A percentile compares a stretch with the other conserved stretches of the same genome.
Conservation (phyloP, 2,329 filamentous ascomycete species). For the Paraphoma chrysanthemicola region DNA sequence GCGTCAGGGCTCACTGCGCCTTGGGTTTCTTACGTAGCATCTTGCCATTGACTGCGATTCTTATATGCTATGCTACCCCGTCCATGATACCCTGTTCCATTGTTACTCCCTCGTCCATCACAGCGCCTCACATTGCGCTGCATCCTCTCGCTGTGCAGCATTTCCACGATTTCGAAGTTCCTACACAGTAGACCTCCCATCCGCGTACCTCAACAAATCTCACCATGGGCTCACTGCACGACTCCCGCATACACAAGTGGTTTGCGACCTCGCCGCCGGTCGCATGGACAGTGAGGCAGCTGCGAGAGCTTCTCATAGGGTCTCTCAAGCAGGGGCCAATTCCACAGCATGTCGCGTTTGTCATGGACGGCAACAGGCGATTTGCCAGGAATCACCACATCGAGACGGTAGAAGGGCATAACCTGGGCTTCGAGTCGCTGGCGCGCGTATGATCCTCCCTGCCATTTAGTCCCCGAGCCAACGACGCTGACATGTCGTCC, state of each 20-base stretch:
- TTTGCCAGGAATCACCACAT: slow-evolving; percentile 91
- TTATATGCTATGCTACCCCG: slow-evolving; percentile 37
- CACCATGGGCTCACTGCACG: slow-evolving; percentile 60
- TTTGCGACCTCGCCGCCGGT: slow-evolving; percentile 86
- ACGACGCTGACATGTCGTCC: background rate
- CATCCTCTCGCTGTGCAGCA: slow-evolving; percentile 2
- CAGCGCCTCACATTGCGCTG: background rate
- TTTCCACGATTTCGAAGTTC: slow-evolving; percentile 12
- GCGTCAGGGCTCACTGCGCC: slow-evolving; percentile 41
- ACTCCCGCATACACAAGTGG: slow-evolving; percentile 73
- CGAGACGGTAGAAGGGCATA: slow-evolving; percentile 95
- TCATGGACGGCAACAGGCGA: slow-evolving; percentile 97
- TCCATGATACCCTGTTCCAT: slow-evolving; percentile 24
- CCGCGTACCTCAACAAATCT: slow-evolving; percentile 22
- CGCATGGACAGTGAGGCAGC: slow-evolving; percentile 82
- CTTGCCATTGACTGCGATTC: slow-evolving; percentile 27
- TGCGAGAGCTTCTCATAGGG: slow-evolving; percentile 86
- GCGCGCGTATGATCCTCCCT: slow-evolving; percentile 69
- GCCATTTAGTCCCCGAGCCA: background rate
- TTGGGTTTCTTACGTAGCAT: slow-evolving; percentile 39
- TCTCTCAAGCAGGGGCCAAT: slow-evolving; percentile 89
- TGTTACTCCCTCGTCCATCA: slow-evolving; percentile 3
- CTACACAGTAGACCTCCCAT: slow-evolving; percentile 11
- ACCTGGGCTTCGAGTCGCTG: slow-evolving; percentile 92
- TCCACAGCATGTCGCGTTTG: slow-evolving; percentile 96